These are phyloP conservation scores for Rubroboletus pulcherrimus DNA, from an alignment of 768 basidiomycete species.

Conservation along the genomic window DNA sequence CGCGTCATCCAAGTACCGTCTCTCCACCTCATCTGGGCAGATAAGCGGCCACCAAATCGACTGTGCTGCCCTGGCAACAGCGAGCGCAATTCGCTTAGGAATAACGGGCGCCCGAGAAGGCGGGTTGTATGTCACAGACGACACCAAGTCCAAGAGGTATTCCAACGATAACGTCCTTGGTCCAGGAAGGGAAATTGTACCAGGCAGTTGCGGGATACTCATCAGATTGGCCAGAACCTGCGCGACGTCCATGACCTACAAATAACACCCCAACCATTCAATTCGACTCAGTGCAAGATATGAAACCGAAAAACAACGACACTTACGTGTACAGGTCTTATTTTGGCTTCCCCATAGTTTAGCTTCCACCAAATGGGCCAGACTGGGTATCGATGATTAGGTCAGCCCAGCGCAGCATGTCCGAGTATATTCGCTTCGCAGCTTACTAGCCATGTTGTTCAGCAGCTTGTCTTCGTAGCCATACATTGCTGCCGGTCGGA, in stretches of 20 bases:
- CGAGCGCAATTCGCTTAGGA: conserved; percentile 67
- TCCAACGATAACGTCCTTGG: conserved; percentile 83
- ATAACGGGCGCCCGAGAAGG: conserved; percentile 69
- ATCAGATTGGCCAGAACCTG: conserved; percentile 83
- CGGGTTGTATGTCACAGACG: conserved; percentile 73
- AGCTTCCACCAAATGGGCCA: conserved; percentile 95
- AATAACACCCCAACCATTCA: conserved; percentile 13
- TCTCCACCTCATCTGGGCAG: conserved; percentile 84
- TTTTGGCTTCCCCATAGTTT: conserved; percentile 81
- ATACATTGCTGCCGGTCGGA: conserved; percentile 81
- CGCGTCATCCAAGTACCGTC: conserved; percentile 83
- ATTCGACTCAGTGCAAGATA: conserved; percentile 3
- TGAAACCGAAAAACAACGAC: conserved; percentile 19
- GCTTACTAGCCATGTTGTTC: conserved; percentile 87
- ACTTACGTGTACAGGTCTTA: conserved; percentile 89
- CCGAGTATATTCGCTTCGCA: conserved; percentile 1
- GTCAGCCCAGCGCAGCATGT: conserved; percentile 9
- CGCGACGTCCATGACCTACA: conserved; percentile 88
- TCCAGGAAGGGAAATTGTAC: conserved; percentile 81
- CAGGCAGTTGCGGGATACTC: conserved; percentile 53
- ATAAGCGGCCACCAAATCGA: conserved; percentile 88
- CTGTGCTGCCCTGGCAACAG: conserved; percentile 60
- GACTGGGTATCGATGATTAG: conserved; percentile 34
- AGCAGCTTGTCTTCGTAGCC: conserved; percentile 95
- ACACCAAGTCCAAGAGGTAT: conserved; percentile 74